phyloP scores from a whole-genome alignment of 2,329 filamentous ascomycete species.

The Fulvia fulva region DNA sequence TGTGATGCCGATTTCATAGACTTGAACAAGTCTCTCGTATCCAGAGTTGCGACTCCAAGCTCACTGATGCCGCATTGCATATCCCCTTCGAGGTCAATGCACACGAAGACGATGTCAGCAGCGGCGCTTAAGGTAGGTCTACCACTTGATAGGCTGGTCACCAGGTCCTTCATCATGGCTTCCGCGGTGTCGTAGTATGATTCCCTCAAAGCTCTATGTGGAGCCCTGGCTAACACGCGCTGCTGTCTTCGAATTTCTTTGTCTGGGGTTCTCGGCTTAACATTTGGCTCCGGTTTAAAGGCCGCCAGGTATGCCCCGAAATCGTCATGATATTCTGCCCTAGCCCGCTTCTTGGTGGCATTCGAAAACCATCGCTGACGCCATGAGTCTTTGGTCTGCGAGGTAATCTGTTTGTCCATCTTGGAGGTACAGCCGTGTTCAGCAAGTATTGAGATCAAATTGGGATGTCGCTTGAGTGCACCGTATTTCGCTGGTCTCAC shows the following conservation, averaged over 20 bases:
- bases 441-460: background rate
- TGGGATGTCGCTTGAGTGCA: background rate
- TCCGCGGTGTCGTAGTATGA: background rate
- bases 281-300: background rate
- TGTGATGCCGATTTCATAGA: too few species aligned
- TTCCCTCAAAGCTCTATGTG: background rate
- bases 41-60: too few species aligned
- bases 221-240: background rate
- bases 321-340: background rate
- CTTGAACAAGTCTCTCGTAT: too few species aligned
- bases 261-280: background rate
- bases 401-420: background rate
- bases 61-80: background rate
- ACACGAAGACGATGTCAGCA: background rate
- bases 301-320: background rate
- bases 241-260: background rate
- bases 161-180: background rate
- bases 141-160: background rate
- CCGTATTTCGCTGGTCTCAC: background rate
- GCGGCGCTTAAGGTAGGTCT: background rate
- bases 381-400: background rate
- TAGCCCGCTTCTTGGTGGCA: background rate
- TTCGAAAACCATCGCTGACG: background rate
- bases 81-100: background rate
- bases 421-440: background rate